Percentiles rank a stretch among this genome's conserved stretches.
Conservation (phyloP, 345 rosid genomes). For the Salix arbutifolia region DNA sequence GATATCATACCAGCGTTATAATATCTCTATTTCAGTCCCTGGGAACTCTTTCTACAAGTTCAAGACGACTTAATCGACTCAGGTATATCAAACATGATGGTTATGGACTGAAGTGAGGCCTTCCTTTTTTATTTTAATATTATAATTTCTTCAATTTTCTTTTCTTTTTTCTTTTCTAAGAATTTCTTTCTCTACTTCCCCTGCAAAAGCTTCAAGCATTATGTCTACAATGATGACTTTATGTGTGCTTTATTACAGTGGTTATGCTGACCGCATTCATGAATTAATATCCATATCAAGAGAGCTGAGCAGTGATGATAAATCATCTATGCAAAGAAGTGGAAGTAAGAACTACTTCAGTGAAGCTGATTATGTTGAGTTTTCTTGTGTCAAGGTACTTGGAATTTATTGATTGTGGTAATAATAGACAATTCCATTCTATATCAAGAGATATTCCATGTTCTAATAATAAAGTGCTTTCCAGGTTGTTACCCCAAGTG, state of each 20-base stretch:
- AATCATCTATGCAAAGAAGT: constrained; percentile 54
- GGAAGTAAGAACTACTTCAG: constrained; percentile 69
- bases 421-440: background rate
- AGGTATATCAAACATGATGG: constrained; percentile 43
- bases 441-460: constrained; percentile 1
- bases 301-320: constrained; percentile 68
- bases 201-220: background rate
- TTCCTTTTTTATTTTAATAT: background rate
- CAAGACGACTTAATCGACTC: constrained; percentile 87
- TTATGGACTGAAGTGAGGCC: background rate
- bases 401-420: constrained; percentile 10
- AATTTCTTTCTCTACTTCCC: background rate
- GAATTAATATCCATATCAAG: constrained; percentile 81
- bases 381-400: constrained; percentile 89
- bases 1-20: constrained; percentile 97
- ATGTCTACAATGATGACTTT: background rate
- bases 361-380: constrained; percentile 87
- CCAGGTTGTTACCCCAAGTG: constrained; percentile 97
- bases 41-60: constrained; percentile 91
- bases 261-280: constrained; percentile 96
- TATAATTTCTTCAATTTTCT: background rate
- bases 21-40: constrained; percentile 82
- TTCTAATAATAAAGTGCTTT: constrained; percentile 21
- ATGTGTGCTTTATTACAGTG: constrained; percentile 48
- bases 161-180: background rate